Evolutionary conservation across 2,329 filamentous ascomycete genomes (phyloP), one percentile per base, ranked within the genome.

Genomic region (Alternaria burnsii): DNA sequence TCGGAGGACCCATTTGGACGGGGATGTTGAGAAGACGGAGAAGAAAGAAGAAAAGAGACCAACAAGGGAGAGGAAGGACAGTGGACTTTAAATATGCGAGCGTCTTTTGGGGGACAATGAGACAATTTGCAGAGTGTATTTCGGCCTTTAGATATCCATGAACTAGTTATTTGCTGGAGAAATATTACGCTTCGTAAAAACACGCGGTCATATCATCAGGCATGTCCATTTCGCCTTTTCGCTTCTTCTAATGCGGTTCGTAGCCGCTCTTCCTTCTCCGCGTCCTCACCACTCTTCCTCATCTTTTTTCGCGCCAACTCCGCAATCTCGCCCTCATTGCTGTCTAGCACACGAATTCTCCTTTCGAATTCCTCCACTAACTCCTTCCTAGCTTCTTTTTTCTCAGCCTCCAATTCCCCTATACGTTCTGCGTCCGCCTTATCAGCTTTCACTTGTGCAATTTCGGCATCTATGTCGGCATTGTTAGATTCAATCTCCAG

Each of bases 401-500:
- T 77, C 50, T 75, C 71, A 8, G 62, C 56, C 52, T 65, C 83
- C 61, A 71, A 54, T n/a, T 79, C 74, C 30, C 76, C 71, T 24
- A 84, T 72, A 16, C 72, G 77, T 14, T 74, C 81, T 4, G 75
- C 58, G 20, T 81, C 78, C 0, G 80, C 78, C 48, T 81, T 79
- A 18, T 83, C 78, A 36, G 81, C 80, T 52, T 76, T 80, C 3
- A 84, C 85, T 66, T 84, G 81, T 36, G 84, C 83, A 51, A 86
- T 82, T n/a, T 84, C 83, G 20, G 86, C 81, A 46, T 82, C 81
- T 53, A 85, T 83, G 58, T 85, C 83, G 1, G 83, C 81, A 24
- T 83, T 78, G 59, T 86, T 86, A 57, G 86, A 78, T 6, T 78
- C 71, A 50, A 81, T 78, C 62, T 87, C 85, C 3, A 83, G 80